phyloP scores from a whole-genome alignment of 1,284 basidiomycete genomes.

The Wallemia mellicola region DNA sequence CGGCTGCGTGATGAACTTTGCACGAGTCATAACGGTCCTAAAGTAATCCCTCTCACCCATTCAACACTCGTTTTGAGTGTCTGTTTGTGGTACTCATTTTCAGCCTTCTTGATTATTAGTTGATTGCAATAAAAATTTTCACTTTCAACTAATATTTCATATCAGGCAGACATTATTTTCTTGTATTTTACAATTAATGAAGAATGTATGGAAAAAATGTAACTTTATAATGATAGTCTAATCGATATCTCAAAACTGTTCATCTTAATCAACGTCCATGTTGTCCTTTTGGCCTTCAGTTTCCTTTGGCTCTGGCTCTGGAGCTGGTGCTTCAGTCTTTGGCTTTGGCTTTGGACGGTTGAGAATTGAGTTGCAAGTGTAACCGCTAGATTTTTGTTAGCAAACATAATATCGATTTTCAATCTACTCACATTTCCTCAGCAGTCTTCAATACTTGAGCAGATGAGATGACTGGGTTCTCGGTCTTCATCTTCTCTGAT shows the following conservation, averaged over 20 bases:
- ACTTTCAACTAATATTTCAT: neutral
- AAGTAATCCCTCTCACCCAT: neutral
- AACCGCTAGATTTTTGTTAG: neutral
- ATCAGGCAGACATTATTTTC: neutral
- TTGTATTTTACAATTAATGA: neutral
- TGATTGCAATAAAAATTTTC: neutral
- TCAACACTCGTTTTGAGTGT: neutral
- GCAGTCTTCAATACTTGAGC: constrained; percentile 57
- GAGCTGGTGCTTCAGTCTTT: constrained; percentile 28
- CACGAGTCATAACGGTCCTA: neutral
- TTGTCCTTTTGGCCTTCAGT: neutral
- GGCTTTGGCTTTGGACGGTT: constrained; percentile 62
- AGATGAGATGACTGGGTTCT: constrained; percentile 46
- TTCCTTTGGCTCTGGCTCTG: constrained; percentile 12
- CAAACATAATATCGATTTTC: neutral
- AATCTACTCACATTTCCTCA: constrained; percentile 31
- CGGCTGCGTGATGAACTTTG: neutral
- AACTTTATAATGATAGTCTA: neutral
- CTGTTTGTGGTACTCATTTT: neutral
- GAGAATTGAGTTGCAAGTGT: constrained; percentile 9
- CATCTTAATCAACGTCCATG: neutral
- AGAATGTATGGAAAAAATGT: neutral
- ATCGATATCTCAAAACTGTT: neutral
- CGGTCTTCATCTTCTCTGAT: constrained; percentile 54
- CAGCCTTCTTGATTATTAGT: neutral